Evolutionary conservation across 768 basidiomycete species (phyloP), one percentile per base, ranked within the genome.

Genomic region (Pleurotus eryngii): DNA sequence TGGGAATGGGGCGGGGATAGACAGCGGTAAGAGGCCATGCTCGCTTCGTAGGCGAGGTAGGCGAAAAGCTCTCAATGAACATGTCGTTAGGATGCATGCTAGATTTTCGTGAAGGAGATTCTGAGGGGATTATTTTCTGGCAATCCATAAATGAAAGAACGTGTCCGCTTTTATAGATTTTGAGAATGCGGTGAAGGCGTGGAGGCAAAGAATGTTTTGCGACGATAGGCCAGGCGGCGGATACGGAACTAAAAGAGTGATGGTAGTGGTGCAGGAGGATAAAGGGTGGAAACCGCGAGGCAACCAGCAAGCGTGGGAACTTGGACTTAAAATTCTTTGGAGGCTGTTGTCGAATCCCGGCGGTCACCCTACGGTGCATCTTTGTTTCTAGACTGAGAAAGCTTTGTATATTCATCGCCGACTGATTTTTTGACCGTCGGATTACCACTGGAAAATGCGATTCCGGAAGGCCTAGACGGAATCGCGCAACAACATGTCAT

Each of bases 1-100:
- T 92, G n/a, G 87, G 87, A 65, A 91, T 84, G 26, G 89, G 89
- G 0, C 86, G 82, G 3, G 74, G 65, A 48, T 65, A 63, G 55
- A 58, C 59, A 14, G 63, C 64, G 24, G 58, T 66, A 42, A 65
- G 50, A 22, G 65, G 66, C 26, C 62, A 60, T 2, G 61, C 42
- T 48, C 63, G 50, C 53, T 59, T 54, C 17, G 53, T 58, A 14
- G 64, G 64, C 40, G 64, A 60, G 51, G n/a, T 42, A 12, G 51
- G 42, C 14, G 39, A 22, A 37, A 54, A 39, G 42, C 42, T 38
- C 38, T 54, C 20, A 7, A 40, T 54, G 51, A 39, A 54, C 9
- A 42, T 15, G 51, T 54, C 51, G 9, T 37, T 38, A 11, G 39
- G 39, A 17, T 17, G 39, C 51, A 54, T 42, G 51, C 17, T 54